Base-by-base conservation (phyloP, 768 basidiomycete species). In the Naganishia friedmannii region DNA sequence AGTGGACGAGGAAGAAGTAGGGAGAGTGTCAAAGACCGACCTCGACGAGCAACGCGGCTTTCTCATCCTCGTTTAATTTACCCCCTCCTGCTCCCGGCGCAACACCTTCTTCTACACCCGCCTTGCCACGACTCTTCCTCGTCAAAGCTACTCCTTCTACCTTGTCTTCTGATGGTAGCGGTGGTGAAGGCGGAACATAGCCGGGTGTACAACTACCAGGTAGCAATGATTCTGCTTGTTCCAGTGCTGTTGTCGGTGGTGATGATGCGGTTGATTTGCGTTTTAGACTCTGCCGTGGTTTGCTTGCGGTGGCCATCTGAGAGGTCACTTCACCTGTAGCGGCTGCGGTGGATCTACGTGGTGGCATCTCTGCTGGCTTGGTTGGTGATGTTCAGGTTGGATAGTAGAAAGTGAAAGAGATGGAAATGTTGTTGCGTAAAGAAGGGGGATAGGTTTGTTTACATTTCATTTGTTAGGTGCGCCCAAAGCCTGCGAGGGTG, bases 11-110 rank as follows among this genome's bases (percentile, higher is more conserved):
- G n/a, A n/a, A n/a, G n/a, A n/a, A n/a, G n/a, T n/a, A n/a, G n/a
- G n/a, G n/a, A n/a, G n/a, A n/a, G n/a, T n/a, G n/a, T n/a, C 6
- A 37, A 37, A 37, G 12, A 63, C 60, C 13, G 5, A 63, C 60
- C 28, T 63, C 60, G n/a, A 63, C 60, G 7, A 63, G 23, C 42
- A 63, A 45, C 60, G 60, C 60, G n/a, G 60, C 60, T 45, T 63
- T 63, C 26, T 63, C 37, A 23, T 63, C 60, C 7, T 63, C 60
- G 13, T 26, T 46, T 42, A 63, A 28, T n/a, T 45, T 45, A 42
- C 15, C 42, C 1, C 42, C 37, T 7, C 42, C 39, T 9, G 9
- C 39, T 37, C 6, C 34, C 34, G 34, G 34, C 34, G 34, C 4
- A 15, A 32, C 56, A 17, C 9, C 28, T 6, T 12, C 56, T 17